Conservation (phyloP, 139 green algal species). For the Haematococcus lacustris region DNA sequence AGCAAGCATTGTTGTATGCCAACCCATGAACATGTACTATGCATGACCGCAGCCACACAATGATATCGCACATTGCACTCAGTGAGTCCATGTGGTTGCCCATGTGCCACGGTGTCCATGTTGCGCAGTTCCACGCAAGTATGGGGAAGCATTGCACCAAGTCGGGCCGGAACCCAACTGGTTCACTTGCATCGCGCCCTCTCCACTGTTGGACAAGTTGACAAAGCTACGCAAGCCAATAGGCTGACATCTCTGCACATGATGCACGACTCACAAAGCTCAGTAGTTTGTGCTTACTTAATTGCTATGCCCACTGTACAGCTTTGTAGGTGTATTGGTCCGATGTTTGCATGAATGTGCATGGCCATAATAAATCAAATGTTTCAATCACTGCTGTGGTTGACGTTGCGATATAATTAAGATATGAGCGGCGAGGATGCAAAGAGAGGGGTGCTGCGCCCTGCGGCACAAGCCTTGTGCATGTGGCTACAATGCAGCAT, state of each 20-base stretch:
- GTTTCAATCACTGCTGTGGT: not conserved
- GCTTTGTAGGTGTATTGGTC: no score
- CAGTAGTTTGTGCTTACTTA: no score
- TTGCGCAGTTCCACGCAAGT: not conserved
- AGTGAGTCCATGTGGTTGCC: not conserved
- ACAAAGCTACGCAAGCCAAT: slow-evolving; percentile 13
- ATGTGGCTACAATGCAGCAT: no score
- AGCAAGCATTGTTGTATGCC: not conserved
- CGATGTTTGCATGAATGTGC: not conserved
- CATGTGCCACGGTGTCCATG: not conserved
- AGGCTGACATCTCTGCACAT: not conserved
- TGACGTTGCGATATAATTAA: not conserved
- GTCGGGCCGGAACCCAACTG: slow-evolving; percentile 14
- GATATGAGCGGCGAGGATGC: not conserved
- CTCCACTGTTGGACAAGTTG: slow-evolving; percentile 17
- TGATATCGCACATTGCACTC: not conserved
- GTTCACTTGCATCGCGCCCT: slow-evolving; percentile 18
- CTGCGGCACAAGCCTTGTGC: no score
- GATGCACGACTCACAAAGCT: no score
- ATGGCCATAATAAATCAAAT: not conserved
- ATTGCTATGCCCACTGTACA: no score
- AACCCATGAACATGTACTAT: not conserved
- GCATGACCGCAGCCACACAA: not conserved
- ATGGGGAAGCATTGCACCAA: not conserved
- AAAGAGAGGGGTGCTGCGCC: no score